Evolutionary conservation across 192 early-diverging fungal species (phyloP), one percentile per base, ranked within the genome.

Genomic region (Linnemannia hyalina): DNA sequence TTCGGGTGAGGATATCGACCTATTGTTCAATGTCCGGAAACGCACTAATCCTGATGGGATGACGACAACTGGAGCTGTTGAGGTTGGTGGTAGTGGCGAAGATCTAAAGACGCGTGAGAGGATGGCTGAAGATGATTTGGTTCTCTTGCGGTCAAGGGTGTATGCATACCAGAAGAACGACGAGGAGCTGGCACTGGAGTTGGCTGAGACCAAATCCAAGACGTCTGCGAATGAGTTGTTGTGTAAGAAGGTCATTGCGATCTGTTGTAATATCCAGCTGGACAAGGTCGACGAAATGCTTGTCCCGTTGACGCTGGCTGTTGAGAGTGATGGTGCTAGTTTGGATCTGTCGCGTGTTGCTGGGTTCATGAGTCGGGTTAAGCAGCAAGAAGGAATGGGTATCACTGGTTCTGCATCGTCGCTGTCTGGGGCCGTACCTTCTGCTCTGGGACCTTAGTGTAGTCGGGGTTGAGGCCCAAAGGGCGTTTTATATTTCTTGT

Each of bases 211-310:
- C 41, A 89, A 89, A 11, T 85, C 85, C 11, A 90, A 92, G 60
- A 89, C 93, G 4, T 91, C 91, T 3, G 92, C 94, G 32, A 92
- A 91, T 49, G 96, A 97, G 80, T 76, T 95, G 54, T 92, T 95
- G 74, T 98, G 94, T 88, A 95, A 95, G 88, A 90, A 92, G 75
- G 91, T 99, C 47, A 97, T 99, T 86, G 93, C 96, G 10, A 92
- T 93, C 35, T 97, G 97, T 83, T 98, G 97, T 80, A 92, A 94
- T 76, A 93, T 98, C 36, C 90, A 92, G 22, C 79, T 96, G 23
- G 95, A 95, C 3, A 90, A 95, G 47, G 95, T 99, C 4, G 96
- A 97, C 75, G 90, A 93, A n/a, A 91, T 96, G 90, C 87, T 98
- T 22, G 92, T 92, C 16, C 94, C 94, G 5, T 77, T 99, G 36